Conservation (phyloP, 164 flowering plant species). For the Stephania japonica region DNA sequence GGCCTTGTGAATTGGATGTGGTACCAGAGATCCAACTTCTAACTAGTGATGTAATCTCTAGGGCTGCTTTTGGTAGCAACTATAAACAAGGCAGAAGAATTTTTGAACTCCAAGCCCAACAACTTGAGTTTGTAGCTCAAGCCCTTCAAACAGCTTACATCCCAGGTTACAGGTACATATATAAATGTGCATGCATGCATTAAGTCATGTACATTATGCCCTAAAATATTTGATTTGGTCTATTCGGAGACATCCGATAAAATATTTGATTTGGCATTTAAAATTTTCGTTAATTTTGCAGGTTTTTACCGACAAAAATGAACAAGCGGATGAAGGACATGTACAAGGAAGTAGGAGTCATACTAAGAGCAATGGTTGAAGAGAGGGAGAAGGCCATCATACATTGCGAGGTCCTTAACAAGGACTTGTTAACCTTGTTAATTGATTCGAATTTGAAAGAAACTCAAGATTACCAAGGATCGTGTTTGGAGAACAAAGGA, state of each 20-base stretch:
- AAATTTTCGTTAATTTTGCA: no score
- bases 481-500: no score
- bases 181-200: no score
- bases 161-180: slow-evolving; percentile 17
- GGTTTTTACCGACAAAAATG: neutral
- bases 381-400: neutral
- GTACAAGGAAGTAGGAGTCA: neutral
- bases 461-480: neutral
- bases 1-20: slow-evolving; percentile 27
- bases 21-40: slow-evolving; percentile 22
- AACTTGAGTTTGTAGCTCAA: slow-evolving; percentile 9
- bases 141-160: neutral
- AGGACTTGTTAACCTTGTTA: slow-evolving; percentile 10
- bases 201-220: no score
- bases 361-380: neutral
- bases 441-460: slow-evolving; percentile 6
- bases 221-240: no score
- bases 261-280: no score
- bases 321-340: neutral
- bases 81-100: slow-evolving; percentile 35
- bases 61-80: slow-evolving; percentile 36
- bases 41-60: slow-evolving; percentile 31
- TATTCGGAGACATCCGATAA: no score
- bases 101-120: slow-evolving; percentile 35
- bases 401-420: neutral